Conservation (phyloP, 1,139 yeast species). For the Pichia sp. region DNA sequence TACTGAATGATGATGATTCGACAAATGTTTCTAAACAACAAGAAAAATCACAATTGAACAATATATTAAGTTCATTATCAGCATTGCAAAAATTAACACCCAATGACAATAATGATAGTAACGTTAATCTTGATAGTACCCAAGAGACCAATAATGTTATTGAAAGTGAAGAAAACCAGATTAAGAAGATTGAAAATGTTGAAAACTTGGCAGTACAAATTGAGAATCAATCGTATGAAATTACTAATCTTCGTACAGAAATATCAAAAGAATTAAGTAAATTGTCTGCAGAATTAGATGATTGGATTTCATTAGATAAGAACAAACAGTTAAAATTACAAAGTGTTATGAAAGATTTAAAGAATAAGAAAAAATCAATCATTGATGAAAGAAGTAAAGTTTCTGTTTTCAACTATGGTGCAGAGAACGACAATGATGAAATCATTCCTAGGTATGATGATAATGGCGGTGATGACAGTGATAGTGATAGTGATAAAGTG, state of each 20-base stretch:
- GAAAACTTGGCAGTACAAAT: slow-evolving; percentile 6
- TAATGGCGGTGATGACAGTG: slow-evolving; percentile 33
- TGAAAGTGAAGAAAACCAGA: not conserved
- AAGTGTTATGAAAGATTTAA: slow-evolving; percentile 17
- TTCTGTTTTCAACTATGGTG: slow-evolving; percentile 25
- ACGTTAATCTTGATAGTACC: no score
- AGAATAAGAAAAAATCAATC: slow-evolving; percentile 12
- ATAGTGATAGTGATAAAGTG: slow-evolving; percentile 26
- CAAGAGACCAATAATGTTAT: not conserved
- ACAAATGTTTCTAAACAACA: not conserved
- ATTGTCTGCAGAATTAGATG: slow-evolving; percentile 37
- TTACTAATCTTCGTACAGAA: slow-evolving; percentile 32
- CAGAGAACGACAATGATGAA: slow-evolving; percentile 23
- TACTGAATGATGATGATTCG: not conserved
- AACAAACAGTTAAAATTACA: slow-evolving; percentile 38
- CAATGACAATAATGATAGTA: not conserved
- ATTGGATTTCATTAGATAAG: slow-evolving; percentile 41
- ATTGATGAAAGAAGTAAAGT: slow-evolving; percentile 6
- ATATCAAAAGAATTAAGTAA: slow-evolving; percentile 39
- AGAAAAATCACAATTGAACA: slow-evolving; percentile 7
- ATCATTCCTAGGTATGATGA: slow-evolving; percentile 30
- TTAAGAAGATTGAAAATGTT: slow-evolving; percentile 1
- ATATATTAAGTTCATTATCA: slow-evolving; percentile 9
- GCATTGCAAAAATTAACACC: slow-evolving; percentile 1
- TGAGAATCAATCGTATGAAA: slow-evolving; percentile 24